Base-by-base conservation (phyloP, 371 early-diverging fungal genomes). In the Mucor piriformis region DNA sequence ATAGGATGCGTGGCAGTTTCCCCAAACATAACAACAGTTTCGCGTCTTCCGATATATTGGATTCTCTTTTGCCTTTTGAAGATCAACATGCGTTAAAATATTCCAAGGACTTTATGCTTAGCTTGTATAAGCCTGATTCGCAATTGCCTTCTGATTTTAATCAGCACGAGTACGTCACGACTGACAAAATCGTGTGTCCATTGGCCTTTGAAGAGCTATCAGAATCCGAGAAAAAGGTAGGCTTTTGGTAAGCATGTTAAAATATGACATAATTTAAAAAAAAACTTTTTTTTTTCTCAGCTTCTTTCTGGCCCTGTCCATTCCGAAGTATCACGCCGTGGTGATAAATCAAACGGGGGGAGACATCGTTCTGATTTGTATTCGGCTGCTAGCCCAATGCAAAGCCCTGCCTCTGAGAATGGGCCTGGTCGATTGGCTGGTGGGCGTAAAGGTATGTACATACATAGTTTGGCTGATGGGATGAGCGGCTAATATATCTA, bases 21-120 rank as follows among this genome's bases (percentile, higher is more conserved):
- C 54, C 77, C 42, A 79, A 70, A 63, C 63, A 71, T 35, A 69
- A 29, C 56, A 69, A 48, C 40, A 65, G 42, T 37, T 67, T 33
- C 62, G 38, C 37, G 34, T 55, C 54, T 35, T 51, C 50, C 43
- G 59, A 57, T 38, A 38, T 46, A 32, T 27, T 44, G 20, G 51
- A 53, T 44, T 48, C 60, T 32, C 35, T 57, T 47, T 56, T 58
- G 25, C 49, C 67, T 60, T 64, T 63, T 40, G 55, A 58, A 38
- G 57, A 63, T 18, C 50, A 38, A 16, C 44, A 46, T 8, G 81
- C 86, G 3, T 87, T 83, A 69, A 85, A 81, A 80, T 92, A 90
- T 70, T 84, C 88, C n/a, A 89, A 88, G 62, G 92, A 90, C 29
- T 77, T 82, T 50, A 90, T 92, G 91, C 76, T 92, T n/a, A 80